A percentile compares a stretch with the other conserved stretches of the same genome.
Conservation (phyloP, 108 stramenopile genomes). For the Discostella pseudostelligera region DNA sequence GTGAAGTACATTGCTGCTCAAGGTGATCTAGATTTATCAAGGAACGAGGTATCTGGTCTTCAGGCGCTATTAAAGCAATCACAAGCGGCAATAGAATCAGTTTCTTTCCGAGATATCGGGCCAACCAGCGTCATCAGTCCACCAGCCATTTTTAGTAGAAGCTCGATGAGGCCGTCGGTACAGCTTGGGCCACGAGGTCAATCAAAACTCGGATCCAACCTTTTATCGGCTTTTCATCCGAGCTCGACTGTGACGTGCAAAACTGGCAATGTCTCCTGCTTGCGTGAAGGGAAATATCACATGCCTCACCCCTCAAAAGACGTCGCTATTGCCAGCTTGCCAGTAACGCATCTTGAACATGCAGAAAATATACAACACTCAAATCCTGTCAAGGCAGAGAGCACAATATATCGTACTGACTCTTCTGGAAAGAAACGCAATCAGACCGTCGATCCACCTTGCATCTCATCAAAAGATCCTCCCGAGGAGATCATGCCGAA, state of each 20-base stretch:
- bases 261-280: not conserved
- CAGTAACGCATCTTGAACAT: not conserved
- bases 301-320: too few relatives aligned
- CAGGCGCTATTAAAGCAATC: constrained; percentile 37
- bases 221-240: not conserved
- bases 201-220: not conserved
- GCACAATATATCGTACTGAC: not conserved
- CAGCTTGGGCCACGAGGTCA: constrained; percentile 4
- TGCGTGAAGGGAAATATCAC: not conserved
- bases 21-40: constrained; percentile 16
- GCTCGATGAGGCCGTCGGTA: not conserved
- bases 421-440: not conserved
- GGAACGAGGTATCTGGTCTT: constrained; percentile 32
- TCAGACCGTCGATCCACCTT: constrained; percentile 20
- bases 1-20: constrained; percentile 4
- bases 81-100: constrained; percentile 35
- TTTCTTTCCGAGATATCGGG: constrained; percentile 25
- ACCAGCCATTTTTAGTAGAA: not conserved
- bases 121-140: not conserved
- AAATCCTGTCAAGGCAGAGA: not conserved
- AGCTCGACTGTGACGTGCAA: not conserved
- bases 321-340: too few relatives aligned
- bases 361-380: not conserved
- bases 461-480: constrained; percentile 14
- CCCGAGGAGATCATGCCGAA: not conserved